Percentiles rank a stretch among this genome's conserved stretches.
Conservation (phyloP, 2,329 filamentous ascomycete genomes). For the Cercospora nicotianae region DNA sequence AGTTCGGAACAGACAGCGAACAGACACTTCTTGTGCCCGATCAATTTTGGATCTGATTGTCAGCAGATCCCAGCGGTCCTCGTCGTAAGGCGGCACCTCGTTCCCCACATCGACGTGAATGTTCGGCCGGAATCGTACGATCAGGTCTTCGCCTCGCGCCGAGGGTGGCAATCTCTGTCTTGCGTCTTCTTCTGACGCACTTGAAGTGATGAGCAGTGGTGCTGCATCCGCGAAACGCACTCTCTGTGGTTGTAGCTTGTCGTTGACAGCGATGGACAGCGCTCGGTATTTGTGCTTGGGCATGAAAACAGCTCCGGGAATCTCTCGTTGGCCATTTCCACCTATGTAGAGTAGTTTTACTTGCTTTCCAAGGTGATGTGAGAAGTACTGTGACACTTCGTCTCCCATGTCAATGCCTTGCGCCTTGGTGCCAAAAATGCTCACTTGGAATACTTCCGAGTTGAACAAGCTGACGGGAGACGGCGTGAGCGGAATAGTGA, state of each 20-base stretch:
- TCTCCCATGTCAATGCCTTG: constrained; percentile 39
- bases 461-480: constrained; percentile 37
- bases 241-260: constrained; percentile 38
- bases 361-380: constrained; percentile 30
- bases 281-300: constrained; percentile 36
- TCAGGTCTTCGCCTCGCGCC: constrained; percentile 36
- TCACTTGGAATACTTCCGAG: constrained; percentile 33
- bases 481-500: constrained; percentile 35
- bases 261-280: constrained; percentile 37
- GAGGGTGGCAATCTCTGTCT: constrained; percentile 33
- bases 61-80: constrained; percentile 38
- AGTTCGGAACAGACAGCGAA: constrained; percentile 37
- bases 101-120: constrained; percentile 37
- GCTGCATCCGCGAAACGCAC: constrained; percentile 39
- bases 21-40: constrained; percentile 35
- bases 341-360: constrained; percentile 38
- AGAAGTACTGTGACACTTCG: constrained; percentile 36
- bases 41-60: constrained; percentile 35
- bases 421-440: constrained; percentile 39
- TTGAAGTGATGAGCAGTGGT: constrained; percentile 37
- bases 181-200: constrained; percentile 39
- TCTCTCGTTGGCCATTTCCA: constrained; percentile 38
- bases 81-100: constrained; percentile 36
- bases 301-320: constrained; percentile 37
- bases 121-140: constrained; percentile 38